Evolutionary conservation across 352 stramenopile species (phyloP), one percentile per base, ranked within the genome.

Genomic region (Pythium biforme): DNA sequence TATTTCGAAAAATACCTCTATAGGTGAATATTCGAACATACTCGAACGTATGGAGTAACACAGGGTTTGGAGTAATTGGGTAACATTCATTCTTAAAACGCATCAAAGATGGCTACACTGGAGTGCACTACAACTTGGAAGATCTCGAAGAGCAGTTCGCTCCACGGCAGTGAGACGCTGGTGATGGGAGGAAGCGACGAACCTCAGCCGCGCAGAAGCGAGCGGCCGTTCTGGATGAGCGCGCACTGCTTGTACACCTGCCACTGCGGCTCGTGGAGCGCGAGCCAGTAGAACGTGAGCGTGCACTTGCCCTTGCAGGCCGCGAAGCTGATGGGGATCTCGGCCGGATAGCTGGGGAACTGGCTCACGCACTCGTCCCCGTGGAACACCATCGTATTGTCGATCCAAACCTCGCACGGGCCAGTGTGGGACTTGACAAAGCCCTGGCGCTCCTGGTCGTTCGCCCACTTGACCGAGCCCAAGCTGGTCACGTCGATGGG

Each of bases 261-360:
- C 68, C 68, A 75, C 51, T 62, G 34, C 20, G 62, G 58, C 25
- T 62, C 62, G 52, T 72, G 64, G 11, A 75, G 61, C 17, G 67
- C 62, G 22, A 74, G 57, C 67, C 67, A 74, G 48, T 74, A 62
- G 64, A 86, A 83, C 20, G 31, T 71, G 41, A 89, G 64, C n/a
- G 50, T 27, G 43, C 79, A 86, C 4, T 25, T 60, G 27, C 52
- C 75, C 31, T 39, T 51, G 61, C 75, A 88, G 7, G 45, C 61
- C 9, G 73, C 74, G 64, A 75, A 88, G 61, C 83, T 68, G 6
- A 88, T 54, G 12, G 69, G 53, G 43, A 82, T 79, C 26, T 55
- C 52, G 7, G 77, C 79, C 14, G 81, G 70, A 26, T 51, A 69
- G 26, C 11, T 51, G 40, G 62, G 63, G 48, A 75, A 85, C 20